Conservation (phyloP, 164 flowering plant species). For the Sextonia rubra region DNA sequence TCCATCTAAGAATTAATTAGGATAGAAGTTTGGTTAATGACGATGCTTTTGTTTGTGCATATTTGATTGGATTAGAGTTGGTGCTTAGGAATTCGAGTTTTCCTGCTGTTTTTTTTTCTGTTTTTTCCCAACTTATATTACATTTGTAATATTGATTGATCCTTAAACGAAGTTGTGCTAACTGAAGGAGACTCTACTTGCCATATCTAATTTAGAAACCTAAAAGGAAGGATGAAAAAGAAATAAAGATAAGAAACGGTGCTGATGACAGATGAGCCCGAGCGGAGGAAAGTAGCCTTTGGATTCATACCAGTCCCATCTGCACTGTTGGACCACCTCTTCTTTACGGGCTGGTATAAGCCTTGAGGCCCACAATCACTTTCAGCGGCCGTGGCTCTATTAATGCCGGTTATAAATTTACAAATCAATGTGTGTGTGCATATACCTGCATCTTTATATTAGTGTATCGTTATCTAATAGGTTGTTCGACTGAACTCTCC, state of each 20-base stretch:
- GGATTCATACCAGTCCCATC: not conserved
- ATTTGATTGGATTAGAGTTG: not conserved
- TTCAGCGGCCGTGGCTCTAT: not conserved
- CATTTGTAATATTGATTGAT: not conserved
- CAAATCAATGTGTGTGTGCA: not conserved
- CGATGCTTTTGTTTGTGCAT: not conserved
- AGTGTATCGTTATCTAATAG: too few species aligned
- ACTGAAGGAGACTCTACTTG: not conserved
- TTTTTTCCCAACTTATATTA: not conserved
- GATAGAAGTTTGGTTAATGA: not conserved
- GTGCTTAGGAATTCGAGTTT: not conserved
- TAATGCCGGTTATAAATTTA: not conserved
- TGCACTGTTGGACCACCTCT: constrained; percentile 4
- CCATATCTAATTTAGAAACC: not conserved
- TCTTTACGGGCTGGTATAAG: constrained; percentile 6
- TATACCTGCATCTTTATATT: not conserved
- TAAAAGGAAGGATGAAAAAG: not conserved
- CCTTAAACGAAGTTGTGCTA: not conserved
- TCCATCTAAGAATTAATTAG: not conserved
- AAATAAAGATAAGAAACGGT: not conserved
- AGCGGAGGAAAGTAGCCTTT: not conserved
- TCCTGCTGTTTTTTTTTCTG: not conserved
- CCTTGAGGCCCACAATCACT: constrained; percentile 1
- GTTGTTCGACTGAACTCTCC: not conserved
- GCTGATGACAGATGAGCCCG: constrained; percentile 1